Evolutionary conservation across 371 early-diverging fungal species (phyloP), one percentile per base, ranked within the genome.

Genomic region (Amoeboaphelidium protococcarum): DNA sequence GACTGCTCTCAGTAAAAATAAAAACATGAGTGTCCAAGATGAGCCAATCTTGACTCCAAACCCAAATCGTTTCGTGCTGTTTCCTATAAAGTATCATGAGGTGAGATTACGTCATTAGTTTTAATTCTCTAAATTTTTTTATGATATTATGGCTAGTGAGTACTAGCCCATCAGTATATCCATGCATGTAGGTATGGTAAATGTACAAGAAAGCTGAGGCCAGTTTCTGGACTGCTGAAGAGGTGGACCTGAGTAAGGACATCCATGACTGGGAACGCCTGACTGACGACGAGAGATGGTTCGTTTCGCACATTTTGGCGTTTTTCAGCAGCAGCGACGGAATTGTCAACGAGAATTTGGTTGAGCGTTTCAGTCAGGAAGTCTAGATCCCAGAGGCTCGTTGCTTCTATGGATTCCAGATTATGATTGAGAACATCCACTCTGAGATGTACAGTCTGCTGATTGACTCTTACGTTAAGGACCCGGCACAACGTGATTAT

Each of bases 251-350:
- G 27, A 76, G 83, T 51, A 87, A 84, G 61, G 99, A 99, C 66
- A 71, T 69, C 55, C 52, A 63, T 50, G 88, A 98, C 64, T 99
- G 96, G 96, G 86, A 88, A 53, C 70, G 68, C 26, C 75, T 99
- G 47, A 82, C 60, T 51, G 77, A 77, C 45, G 81, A 91, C 57
- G 99, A 99, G 64, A 77, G 82, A 26, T 82, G 73, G 69, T 99
- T 99, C 61, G 80, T 99, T 58, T 83, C 87, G 25, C 80, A 87
- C 57, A 83, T 99, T 19, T 70, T 99, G 25, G 99, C 99, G 21
- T 99, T 99, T 76, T 99, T 99, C 71, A 97, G 98, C n/a, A 92
- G 95, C 27, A 84, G 87, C 6, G 99, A 99, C 68, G 98, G 98
- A 50, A 97, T 99, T 54, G 99, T 99, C 47, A 95, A 96, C 62